Conservation (phyloP, 257 asterid genomes). For the Ophiorrhiza pumila region DNA sequence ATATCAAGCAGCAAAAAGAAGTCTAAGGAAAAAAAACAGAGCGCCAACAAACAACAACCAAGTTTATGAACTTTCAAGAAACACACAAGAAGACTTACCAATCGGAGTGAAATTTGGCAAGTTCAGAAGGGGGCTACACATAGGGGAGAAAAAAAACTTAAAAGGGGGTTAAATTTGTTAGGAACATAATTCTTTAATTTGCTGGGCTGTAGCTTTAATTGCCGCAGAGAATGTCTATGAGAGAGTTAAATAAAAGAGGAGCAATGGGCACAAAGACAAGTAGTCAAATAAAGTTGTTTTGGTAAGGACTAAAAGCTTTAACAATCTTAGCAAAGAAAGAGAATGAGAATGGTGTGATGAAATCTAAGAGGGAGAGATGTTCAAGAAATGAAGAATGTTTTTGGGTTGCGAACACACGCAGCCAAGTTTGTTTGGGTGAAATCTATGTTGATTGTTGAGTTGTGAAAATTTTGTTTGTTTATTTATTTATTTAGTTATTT, state of each 20-base stretch:
- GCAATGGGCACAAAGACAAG: not conserved
- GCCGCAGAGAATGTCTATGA: not conserved
- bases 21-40: not conserved
- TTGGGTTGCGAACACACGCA: not conserved
- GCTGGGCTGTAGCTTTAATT: not conserved
- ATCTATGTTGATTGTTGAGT: no score
- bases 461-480: no score
- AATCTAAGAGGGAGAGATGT: slow-evolving; percentile 10
- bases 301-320: slow-evolving; percentile 1
- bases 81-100: not conserved
- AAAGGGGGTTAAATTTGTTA: not conserved
- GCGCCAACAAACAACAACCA: not conserved
- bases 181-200: not conserved
- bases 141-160: not conserved
- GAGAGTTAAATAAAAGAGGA: not conserved
- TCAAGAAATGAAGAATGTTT: slow-evolving; percentile 5
- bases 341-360: slow-evolving; percentile 5
- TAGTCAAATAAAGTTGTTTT: not conserved
- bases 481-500: no score
- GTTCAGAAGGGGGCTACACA: not conserved
- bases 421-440: not conserved
- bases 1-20: not conserved
- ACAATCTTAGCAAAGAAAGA: no score
- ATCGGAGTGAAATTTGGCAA: not conserved
- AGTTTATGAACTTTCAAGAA: not conserved